Evolutionary conservation across 345 rosid genomes (phyloP).

Genomic region (Aegle marmelos): DNA sequence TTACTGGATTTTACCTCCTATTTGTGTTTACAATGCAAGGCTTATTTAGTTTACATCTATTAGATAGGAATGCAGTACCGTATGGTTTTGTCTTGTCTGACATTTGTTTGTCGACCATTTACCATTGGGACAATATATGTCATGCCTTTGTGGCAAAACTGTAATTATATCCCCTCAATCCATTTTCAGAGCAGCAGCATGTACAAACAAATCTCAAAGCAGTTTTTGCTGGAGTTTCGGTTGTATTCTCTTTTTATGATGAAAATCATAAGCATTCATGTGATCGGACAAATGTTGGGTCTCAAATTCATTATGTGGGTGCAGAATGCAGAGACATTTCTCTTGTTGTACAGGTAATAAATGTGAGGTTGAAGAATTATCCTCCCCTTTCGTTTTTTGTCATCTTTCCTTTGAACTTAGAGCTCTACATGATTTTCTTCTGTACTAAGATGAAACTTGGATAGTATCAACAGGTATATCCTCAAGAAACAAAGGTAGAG

Average conservation of each 20-base stretch:
- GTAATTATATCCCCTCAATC: conserved; percentile 1
- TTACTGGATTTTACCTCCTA: not conserved
- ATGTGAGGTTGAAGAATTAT: conserved; percentile 18
- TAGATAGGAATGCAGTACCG: not conserved
- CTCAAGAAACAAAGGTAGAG: conserved; percentile 61
- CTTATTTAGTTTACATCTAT: not conserved
- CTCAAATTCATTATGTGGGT: conserved; percentile 56
- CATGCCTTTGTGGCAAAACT: not conserved
- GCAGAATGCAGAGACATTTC: conserved; percentile 60
- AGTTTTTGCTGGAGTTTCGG: conserved; percentile 61
- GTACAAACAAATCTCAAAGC: conserved; percentile 68
- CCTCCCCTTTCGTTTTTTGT: conserved; percentile 11
- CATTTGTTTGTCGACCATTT: conserved; percentile 2
- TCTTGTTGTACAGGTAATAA: conserved; percentile 70
- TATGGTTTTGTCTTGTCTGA: not conserved
- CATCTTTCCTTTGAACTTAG: conserved; percentile 5
- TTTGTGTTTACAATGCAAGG: not conserved
- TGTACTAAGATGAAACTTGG: conserved; percentile 32
- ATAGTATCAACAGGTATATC: conserved; percentile 67
- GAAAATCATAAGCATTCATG: conserved; percentile 34
- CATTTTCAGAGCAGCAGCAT: conserved; percentile 72
- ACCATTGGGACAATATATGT: not conserved
- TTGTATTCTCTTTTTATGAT: conserved; percentile 64
- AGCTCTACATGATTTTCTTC: conserved; percentile 14
- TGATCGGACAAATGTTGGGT: conserved; percentile 28